Evolutionary conservation across 805 yeast genomes (phyloP).

Genomic region (Candida andamanensis): DNA sequence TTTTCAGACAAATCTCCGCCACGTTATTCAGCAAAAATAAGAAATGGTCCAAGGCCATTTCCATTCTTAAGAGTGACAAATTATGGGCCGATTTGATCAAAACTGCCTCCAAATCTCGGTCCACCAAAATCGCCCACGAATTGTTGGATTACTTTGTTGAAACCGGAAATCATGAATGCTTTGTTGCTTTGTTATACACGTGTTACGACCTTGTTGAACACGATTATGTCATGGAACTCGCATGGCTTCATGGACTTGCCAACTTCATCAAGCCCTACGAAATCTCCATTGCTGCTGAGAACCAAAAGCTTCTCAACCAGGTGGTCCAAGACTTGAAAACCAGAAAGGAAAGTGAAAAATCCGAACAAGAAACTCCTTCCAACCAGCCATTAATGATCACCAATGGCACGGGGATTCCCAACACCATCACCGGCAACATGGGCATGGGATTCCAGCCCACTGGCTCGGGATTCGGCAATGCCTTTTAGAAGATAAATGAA

Average conservation of each 20-base stretch:
- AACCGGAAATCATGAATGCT: slow-evolving; percentile 93
- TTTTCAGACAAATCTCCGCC: slow-evolving; percentile 96
- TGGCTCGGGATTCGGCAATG: slow-evolving; percentile 66
- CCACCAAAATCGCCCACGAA: slow-evolving; percentile 81
- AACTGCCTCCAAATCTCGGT: slow-evolving; percentile 81
- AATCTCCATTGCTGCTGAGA: slow-evolving; percentile 80
- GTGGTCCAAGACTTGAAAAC: slow-evolving; percentile 66
- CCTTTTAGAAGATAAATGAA: slow-evolving; percentile 4
- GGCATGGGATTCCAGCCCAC: slow-evolving; percentile 67
- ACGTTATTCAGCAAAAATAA: slow-evolving; percentile 88
- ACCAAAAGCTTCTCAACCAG: slow-evolving; percentile 58
- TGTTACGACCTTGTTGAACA: slow-evolving; percentile 75
- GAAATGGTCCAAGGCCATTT: slow-evolving; percentile 86
- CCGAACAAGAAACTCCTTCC: slow-evolving; percentile 38
- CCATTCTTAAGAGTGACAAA: slow-evolving; percentile 85
- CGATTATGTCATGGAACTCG: slow-evolving; percentile 81
- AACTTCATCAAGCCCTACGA: slow-evolving; percentile 90
- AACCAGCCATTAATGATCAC: slow-evolving; percentile 79
- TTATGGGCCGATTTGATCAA: slow-evolving; percentile 92
- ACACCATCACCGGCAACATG: slow-evolving; percentile 36
- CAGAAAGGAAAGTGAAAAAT: slow-evolving; percentile 56
- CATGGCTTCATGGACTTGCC: slow-evolving; percentile 83
- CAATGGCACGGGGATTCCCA: slow-evolving; percentile 47
- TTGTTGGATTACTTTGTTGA: slow-evolving; percentile 88
- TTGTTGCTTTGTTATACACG: slow-evolving; percentile 81